A percentile compares a stretch with the other conserved stretches of the same genome.
These are phyloP conservation scores for Botryotinia narcissicola DNA, from an alignment of 2,329 filamentous ascomycete species.

Conservation along the genomic window DNA sequence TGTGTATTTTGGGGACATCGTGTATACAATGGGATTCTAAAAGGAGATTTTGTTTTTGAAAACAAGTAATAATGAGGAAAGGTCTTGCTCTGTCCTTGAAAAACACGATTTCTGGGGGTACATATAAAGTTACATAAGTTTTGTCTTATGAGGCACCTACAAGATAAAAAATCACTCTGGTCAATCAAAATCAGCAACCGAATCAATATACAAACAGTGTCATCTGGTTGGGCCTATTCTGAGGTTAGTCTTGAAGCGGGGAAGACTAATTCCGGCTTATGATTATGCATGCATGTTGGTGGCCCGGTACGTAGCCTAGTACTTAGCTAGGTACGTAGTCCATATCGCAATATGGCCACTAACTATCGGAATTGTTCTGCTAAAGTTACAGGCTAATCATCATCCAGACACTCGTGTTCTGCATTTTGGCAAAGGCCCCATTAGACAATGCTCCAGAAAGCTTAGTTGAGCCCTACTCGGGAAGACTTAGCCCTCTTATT, in stretches of 20 bases:
- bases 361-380: not conserved
- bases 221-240: not conserved
- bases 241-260: not conserved
- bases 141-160: not conserved
- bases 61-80: not conserved
- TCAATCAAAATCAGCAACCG: not conserved
- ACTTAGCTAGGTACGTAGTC: not conserved
- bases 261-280: not conserved
- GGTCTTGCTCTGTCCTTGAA: not conserved
- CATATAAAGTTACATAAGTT: not conserved
- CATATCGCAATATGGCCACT: not conserved
- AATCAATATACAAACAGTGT: not conserved
- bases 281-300: not conserved
- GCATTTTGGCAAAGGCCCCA: not conserved
- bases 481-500: fast-evolving
- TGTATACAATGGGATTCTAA: not conserved
- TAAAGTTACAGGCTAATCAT: not conserved
- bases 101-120: not conserved
- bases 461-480: fast-evolving
- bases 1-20: not conserved
- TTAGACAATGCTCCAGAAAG: not conserved
- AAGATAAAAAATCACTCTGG: not conserved
- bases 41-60: not conserved
- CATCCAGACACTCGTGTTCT: not conserved
- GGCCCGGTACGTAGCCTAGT: not conserved